Base-by-base conservation (phyloP, 1,139 yeast species). In the Chernovozyma sophiae-reginae region DNA sequence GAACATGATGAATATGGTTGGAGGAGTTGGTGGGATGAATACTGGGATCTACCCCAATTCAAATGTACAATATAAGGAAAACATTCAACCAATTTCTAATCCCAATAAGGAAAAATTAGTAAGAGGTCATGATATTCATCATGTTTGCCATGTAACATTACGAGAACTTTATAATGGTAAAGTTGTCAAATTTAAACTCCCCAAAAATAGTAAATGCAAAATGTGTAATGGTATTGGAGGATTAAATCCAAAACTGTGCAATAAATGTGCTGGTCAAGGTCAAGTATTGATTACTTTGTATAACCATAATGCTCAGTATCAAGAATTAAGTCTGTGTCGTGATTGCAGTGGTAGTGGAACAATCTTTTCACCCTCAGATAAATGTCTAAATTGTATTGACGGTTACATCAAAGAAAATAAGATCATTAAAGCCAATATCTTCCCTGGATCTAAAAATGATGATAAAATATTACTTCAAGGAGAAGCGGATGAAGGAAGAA, bases 401-500 rank as follows among this genome's bases (percentile, higher is more conserved):
- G 75, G 76, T 1, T 68, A 58, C 58, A 37, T 46, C 8, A 55
- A 71, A 38, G 75, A 65, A 26, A 65, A 74, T 24, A 76, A 77
- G 44, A 67, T 80, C 7, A 59, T 81, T 30, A 68, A 70, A 38
- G 69, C 81, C 5, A 58, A 60, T 17, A 64, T 79, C 2, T 62
- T 68, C 19, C 78, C 80, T 3, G 87, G 87, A 1, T 61, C 75
- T 26, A 55, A 55, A 32, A 55, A 71, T 35, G 79, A 80, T 1
- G 77, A 77, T 43, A 60, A 64, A 36, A 68, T 80, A 17, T 58
- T 77, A 1, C 55, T 80, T 15, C 64, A 68, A 17, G 76, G 79
- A 3, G 81, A 76, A 45, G 85, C 81, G 0, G 89, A 82, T 47
- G 84, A 81, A 51, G 82, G 81, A 0, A 58, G 72, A 25, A 68